Base-by-base conservation (phyloP, 1,284 basidiomycete genomes). In the Cystobasidium slooffiae region DNA sequence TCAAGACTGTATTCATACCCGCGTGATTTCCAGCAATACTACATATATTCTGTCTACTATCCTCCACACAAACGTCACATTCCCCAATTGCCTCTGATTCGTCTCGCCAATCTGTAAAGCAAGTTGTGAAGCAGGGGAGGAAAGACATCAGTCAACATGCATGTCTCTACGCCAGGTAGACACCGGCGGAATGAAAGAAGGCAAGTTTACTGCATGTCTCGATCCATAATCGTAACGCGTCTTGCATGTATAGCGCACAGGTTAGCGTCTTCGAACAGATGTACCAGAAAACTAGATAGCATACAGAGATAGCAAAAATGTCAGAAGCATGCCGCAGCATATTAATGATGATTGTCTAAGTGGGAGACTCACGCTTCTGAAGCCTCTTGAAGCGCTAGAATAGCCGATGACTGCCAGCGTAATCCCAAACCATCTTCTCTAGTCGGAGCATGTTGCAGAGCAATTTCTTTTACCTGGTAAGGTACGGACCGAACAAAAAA, bases 191-290 rank as follows among this genome's bases (percentile, higher is more conserved):
- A 47, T 47, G 8, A 8, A 47, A 47, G 8, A 8, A 18, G 46
- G 8, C 46, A 8, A 16, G 59, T 63, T 49, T 41, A 69, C 75
- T 97, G 94, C 77, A 99, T 96, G 81, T 99, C 97, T 78, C 91
- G 88, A 77, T 94, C 92, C 95, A 97, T 97, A 80, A 99, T 91
- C 7, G 97, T 99, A 14, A 99, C 97, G 80, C 96, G 91, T 84
- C 97, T 97, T 39, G 97, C 96, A 82, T 99, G 97, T 77, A 99
- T 92, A 5, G 97, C 95, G 81, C 93, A 85, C 82, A 96, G 73
- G 68, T 81, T 81, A 91, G 94, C 92, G 83, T 97, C 94, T 83
- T 97, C 94, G 78, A 97, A 97, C 51, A 97, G 84, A 84, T 97
- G 94, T 16, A 97, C 91, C 14, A 97, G 85, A 80, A 80, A 81